Percentiles rank a stretch among this genome's conserved stretches.
Conservation (phyloP, 768 basidiomycete genomes). For the Terana coerulea region DNA sequence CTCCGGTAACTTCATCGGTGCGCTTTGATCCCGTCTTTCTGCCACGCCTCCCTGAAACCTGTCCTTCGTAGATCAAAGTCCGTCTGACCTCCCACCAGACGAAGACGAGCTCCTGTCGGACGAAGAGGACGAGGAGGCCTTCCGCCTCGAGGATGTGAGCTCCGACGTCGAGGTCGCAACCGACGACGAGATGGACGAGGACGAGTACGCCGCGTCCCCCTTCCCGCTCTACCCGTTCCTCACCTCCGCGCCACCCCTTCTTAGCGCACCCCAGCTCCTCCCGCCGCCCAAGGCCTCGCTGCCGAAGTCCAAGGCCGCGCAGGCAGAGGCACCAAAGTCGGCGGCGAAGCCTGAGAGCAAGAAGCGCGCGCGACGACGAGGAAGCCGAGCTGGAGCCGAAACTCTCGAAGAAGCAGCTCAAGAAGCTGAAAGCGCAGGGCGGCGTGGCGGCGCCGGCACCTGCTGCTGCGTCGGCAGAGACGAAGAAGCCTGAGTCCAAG, state of each 20-base stretch:
- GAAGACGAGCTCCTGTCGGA: constrained; percentile 6
- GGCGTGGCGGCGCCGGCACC: constrained; percentile 37
- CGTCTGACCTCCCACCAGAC: constrained; percentile 6
- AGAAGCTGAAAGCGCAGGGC: constrained; percentile 70
- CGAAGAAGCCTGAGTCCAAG: constrained; percentile 30
- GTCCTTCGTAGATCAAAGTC: constrained; percentile 49
- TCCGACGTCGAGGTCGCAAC: constrained; percentile 12
- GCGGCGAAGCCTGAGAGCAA: constrained; percentile 32
- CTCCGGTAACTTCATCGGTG: constrained; percentile 16
- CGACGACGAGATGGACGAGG: constrained; percentile 11
- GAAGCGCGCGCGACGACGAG: constrained; percentile 73
- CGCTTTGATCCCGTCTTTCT: constrained; percentile 55
- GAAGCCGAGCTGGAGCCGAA: constrained; percentile 40
- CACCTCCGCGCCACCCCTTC: not conserved
- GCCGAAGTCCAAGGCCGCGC: not conserved
- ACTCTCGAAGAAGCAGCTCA: constrained; percentile 58
- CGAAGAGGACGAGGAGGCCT: constrained; percentile 7
- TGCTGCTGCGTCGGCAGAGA: constrained; percentile 27
- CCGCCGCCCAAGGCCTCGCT: not conserved
- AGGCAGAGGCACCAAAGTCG: not conserved
- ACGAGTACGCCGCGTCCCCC: constrained; percentile 38
- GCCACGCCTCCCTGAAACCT: constrained; percentile 37
- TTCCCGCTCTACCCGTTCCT: not conserved
- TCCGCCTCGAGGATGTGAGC: constrained; percentile 13
- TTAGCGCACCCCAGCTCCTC: not conserved